Base-by-base conservation (phyloP, 176 grass and related monocot genomes). In the sorghum (Sorghum bicolor) region DNA sequence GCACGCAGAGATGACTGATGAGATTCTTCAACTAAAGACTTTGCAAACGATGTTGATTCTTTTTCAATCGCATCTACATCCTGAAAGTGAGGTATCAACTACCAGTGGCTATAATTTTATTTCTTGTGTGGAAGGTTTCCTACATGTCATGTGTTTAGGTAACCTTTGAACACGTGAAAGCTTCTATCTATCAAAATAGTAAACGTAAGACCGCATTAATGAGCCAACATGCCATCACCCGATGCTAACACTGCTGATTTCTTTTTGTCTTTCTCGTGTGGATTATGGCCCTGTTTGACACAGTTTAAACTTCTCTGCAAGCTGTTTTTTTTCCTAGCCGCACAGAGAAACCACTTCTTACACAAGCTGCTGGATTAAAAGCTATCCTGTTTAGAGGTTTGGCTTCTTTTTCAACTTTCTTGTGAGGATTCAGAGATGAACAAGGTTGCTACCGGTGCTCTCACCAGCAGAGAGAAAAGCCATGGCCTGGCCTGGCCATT, bases 21-120 rank as follows among this genome's bases (percentile, higher is more conserved):
- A 98, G 80, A 98, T 81, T 86, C 80, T 95, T 81, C 96, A 98
- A 80, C 86, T 93, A 41, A 98, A 98, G 83, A 95, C 93, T 72
- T 92, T 98, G 87, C 96, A 98, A 84, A 98, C 96, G 45, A 95
- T 91, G 76, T 85, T 98, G 81, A 93, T 98, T 84, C 76, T 98
- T 45, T 98, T 95, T 89, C 96, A 98, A 77, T 98, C 96, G 5
- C 87, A 90, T 80, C 68, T 98, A 64, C 93, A 91, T 74, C 96
- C 96, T 90, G 89, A 93, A 92, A 90, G 88, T 75, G 93, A 98
- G 93, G 96, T 98, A 88, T 45, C 76, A 89, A 67, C 20, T 93
- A 75, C 33, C 34, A 75, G 24, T 36, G 29, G 22, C 65, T 80
- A 73, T 38, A 29, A 45, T 55, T 75, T 80, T 74, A 20, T 70